Conservation (phyloP, 495 filamentous ascomycete species). For the Melanomma pulvis-pyrius region DNA sequence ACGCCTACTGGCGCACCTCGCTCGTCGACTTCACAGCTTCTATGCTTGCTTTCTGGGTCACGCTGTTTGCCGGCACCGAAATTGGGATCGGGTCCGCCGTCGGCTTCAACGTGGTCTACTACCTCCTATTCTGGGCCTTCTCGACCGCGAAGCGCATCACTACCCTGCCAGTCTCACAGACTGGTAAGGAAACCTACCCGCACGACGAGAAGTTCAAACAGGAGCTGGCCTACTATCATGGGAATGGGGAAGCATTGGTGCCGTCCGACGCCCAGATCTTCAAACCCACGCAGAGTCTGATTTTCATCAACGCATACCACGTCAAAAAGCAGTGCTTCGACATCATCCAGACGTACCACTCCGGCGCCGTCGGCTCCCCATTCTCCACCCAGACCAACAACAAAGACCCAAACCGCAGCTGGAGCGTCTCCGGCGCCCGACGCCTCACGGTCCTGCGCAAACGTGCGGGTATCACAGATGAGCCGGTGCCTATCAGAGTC, state of each 20-base stretch:
- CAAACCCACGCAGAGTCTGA: background rate
- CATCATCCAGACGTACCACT: slow-evolving; percentile 46
- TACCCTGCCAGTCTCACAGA: background rate
- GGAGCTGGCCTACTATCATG: background rate
- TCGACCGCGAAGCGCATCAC: slow-evolving; percentile 47
- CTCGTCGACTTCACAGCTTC: slow-evolving; percentile 89
- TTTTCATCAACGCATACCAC: slow-evolving; percentile 49
- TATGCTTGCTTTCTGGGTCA: slow-evolving; percentile 88
- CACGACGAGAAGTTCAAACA: background rate
- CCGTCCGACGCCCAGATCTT: slow-evolving; percentile 20
- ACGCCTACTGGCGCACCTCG: slow-evolving; percentile 91
- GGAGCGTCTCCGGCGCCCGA: slow-evolving; percentile 50
- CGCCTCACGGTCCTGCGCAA: slow-evolving; percentile 43
- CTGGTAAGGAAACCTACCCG: background rate
- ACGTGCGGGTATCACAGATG: slow-evolving; percentile 12
- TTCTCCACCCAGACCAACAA: slow-evolving; percentile 34
- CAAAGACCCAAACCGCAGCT: slow-evolving; percentile 46
- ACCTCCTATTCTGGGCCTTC: slow-evolving; percentile 52
- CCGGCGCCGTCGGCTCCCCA: slow-evolving; percentile 32
- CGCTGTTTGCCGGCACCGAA: slow-evolving; percentile 83
- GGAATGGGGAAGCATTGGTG: background rate
- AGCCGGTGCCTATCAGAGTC: slow-evolving; percentile 33
- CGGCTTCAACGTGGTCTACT: slow-evolving; percentile 36
- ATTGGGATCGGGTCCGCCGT: slow-evolving; percentile 89
- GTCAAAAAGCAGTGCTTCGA: slow-evolving; percentile 49